phyloP scores from a whole-genome alignment of 768 basidiomycete genomes.

The Strobilomyces echinocephalus region DNA sequence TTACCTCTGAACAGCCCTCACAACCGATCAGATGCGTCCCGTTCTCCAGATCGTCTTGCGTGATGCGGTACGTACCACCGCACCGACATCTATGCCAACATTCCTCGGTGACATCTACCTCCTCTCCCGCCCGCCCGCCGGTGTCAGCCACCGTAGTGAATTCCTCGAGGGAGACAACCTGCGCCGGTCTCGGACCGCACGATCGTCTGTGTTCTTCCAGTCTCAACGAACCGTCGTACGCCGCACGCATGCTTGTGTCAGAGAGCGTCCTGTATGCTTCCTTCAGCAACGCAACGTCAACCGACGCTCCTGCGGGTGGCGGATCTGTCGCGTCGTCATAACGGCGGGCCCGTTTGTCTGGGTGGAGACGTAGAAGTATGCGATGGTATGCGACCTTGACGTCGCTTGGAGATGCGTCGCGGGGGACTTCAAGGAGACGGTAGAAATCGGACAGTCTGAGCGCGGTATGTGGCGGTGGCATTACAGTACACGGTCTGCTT shows the following conservation, averaged over 20 bases:
- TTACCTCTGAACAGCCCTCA: slow-evolving; percentile 70
- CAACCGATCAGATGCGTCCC: slow-evolving; percentile 74
- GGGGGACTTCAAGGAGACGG: slow-evolving; percentile 48
- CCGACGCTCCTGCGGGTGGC: slow-evolving; percentile 2
- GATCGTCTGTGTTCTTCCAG: slow-evolving; percentile 4
- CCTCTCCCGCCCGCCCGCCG: slow-evolving; percentile 13
- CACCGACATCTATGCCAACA: slow-evolving; percentile 73
- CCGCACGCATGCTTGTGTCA: slow-evolving; percentile 40
- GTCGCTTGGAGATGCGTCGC: slow-evolving; percentile 45
- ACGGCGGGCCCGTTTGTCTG: slow-evolving; percentile 39
- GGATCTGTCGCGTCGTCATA: slow-evolving; percentile 9
- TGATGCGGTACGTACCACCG: slow-evolving; percentile 61
- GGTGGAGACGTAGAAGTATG: slow-evolving; percentile 59
- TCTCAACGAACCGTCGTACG: slow-evolving; percentile 42
- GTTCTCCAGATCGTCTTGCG: slow-evolving; percentile 54
- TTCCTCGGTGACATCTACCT: slow-evolving; percentile 24
- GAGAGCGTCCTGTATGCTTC: slow-evolving; percentile 65
- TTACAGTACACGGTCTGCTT: too few species aligned
- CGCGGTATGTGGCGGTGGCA: neutral
- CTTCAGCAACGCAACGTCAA: slow-evolving; percentile 56
- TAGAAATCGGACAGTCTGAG: slow-evolving; percentile 46
- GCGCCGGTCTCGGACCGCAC: slow-evolving; percentile 62
- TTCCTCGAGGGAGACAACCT: slow-evolving; percentile 74
- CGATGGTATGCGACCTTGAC: slow-evolving; percentile 71
- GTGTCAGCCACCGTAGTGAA: slow-evolving; percentile 33